A percentile compares a stretch with the other conserved stretches of the same genome.
Evolutionary conservation across 257 asterid genomes (phyloP).

Genomic region (Cordia subcordata): DNA sequence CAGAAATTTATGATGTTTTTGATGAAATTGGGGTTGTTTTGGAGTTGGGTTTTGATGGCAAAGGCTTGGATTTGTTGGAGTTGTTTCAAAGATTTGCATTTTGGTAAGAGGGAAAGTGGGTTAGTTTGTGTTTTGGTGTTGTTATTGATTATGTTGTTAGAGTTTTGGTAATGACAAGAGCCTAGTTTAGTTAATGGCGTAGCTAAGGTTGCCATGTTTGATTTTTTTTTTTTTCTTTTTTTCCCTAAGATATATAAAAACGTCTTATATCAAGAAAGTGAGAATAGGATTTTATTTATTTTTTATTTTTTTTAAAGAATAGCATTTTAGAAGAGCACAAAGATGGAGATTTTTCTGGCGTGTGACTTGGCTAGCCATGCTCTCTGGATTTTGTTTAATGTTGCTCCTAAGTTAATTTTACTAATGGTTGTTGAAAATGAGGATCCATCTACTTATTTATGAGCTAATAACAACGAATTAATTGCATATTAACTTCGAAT

Average conservation of each 20-base stretch:
- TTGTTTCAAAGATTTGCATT: constrained; percentile 27
- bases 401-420: background rate
- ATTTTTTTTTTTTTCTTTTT: background rate
- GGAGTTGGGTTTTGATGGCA: constrained; percentile 29
- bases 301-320: too few species aligned
- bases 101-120: constrained; percentile 23
- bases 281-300: too few species aligned
- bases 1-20: constrained; percentile 22
- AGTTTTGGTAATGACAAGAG: background rate
- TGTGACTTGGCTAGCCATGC: too few species aligned
- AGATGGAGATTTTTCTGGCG: too few species aligned
- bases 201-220: background rate
- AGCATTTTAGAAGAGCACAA: too few species aligned
- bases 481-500: too few species aligned
- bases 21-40: constrained; percentile 18
- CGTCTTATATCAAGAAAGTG: too few species aligned
- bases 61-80: constrained; percentile 35
- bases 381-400: background rate
- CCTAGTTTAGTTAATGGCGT: background rate
- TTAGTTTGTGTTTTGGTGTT: constrained; percentile 5
- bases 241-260: too few species aligned
- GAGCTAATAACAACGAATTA: too few species aligned
- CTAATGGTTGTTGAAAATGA: too few species aligned
- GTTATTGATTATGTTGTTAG: background rate
- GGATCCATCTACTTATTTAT: too few species aligned